Conservation (phyloP, 768 basidiomycete genomes). For the Amanita pallidorosea region DNA sequence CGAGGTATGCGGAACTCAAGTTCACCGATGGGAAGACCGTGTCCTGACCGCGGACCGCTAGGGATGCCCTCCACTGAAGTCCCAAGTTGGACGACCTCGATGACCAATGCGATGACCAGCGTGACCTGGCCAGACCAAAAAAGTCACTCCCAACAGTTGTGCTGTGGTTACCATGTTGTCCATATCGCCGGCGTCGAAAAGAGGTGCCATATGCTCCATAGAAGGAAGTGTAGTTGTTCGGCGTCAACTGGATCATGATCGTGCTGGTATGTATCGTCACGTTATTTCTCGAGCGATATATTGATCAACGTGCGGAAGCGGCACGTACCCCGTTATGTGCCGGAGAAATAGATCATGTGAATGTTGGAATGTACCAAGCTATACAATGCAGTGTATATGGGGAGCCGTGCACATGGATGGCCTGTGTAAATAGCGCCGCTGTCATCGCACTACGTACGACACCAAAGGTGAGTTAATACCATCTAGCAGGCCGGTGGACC, state of each 20-base stretch:
- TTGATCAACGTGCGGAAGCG: background rate
- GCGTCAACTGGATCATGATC: background rate
- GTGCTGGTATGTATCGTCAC: background rate
- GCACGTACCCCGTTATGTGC: background rate
- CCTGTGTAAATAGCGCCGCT: background rate
- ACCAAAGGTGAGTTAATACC: too few relatives aligned
- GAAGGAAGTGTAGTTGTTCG: background rate
- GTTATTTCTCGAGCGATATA: background rate
- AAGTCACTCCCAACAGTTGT: background rate
- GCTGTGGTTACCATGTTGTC: background rate
- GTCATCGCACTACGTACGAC: background rate
- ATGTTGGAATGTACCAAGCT: background rate
- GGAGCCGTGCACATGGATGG: background rate
- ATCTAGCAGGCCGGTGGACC: background rate
- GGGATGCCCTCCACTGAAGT: background rate
- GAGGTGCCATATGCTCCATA: constrained; percentile 1
- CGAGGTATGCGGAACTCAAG: background rate
- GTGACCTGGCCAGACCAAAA: background rate
- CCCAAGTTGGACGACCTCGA: background rate
- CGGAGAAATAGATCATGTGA: background rate
- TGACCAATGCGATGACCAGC: background rate
- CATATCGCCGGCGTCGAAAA: background rate
- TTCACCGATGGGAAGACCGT: too few relatives aligned
- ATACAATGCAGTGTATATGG: background rate
- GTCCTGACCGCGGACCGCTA: background rate